Conservation (phyloP, 2,329 filamentous ascomycete genomes). For the Xylaria sp. region DNA sequence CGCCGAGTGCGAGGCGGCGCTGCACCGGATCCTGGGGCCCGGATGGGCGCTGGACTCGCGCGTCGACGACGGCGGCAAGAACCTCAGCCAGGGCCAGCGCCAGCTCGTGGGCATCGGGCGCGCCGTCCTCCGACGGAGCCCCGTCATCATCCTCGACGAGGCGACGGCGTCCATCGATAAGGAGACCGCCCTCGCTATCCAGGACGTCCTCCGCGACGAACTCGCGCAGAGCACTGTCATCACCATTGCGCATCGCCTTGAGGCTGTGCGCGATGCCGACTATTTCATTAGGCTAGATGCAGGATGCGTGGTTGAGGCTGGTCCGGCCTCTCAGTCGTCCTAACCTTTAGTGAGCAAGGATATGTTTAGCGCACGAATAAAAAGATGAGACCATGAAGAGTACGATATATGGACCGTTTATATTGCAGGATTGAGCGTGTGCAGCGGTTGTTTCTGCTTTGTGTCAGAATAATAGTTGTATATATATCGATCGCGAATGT, state of each 20-base stretch:
- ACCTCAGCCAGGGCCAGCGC: constrained; percentile 70
- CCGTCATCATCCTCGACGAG: constrained; percentile 71
- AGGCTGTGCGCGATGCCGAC: constrained; percentile 68
- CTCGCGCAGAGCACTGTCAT: constrained; percentile 68
- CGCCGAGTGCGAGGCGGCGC: constrained; percentile 58
- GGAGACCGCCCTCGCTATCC: constrained; percentile 66
- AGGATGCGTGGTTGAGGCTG: constrained; percentile 61
- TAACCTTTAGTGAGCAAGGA: background rate
- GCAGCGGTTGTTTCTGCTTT: background rate
- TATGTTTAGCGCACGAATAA: background rate
- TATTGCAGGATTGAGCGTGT: background rate
- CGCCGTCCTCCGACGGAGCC: constrained; percentile 68
- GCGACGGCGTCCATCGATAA: constrained; percentile 72
- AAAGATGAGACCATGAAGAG: background rate
- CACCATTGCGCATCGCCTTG: constrained; percentile 72
- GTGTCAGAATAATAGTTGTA: no score
- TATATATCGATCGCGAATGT: no score
- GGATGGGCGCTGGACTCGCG: constrained; percentile 60
- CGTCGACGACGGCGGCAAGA: constrained; percentile 69
- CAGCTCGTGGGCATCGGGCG: constrained; percentile 70
- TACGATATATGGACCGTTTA: background rate
- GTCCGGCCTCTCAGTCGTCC: constrained; percentile 47
- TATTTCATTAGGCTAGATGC: constrained; percentile 64
- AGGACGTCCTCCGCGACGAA: constrained; percentile 66
- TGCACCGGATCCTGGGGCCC: constrained; percentile 68